Evolutionary conservation across 345 rosid species (phyloP).

Genomic region (Gossypium herbaceum): DNA sequence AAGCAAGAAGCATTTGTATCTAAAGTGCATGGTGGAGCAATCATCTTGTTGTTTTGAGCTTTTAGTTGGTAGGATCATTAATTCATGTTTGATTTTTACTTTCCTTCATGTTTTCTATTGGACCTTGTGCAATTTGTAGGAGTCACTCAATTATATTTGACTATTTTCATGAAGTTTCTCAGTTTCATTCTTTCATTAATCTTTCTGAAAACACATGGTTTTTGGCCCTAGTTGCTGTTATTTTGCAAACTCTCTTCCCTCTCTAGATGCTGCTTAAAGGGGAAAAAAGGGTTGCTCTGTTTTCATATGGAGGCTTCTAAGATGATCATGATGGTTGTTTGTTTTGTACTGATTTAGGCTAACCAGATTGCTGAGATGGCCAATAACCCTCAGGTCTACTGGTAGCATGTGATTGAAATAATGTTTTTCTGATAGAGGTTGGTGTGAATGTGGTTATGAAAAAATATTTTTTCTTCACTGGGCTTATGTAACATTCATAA

Average conservation of each 20-base stretch:
- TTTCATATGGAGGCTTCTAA: constrained; percentile 12
- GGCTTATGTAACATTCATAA: background rate
- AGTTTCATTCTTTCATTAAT: background rate
- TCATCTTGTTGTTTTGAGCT: constrained; percentile 5
- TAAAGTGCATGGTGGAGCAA: background rate
- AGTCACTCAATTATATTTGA: background rate
- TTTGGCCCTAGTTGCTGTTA: background rate
- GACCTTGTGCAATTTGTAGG: constrained; percentile 4
- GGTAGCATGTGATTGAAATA: constrained; percentile 35
- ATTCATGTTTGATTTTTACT: background rate
- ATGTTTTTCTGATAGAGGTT: background rate
- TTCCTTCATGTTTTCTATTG: constrained; percentile 6
- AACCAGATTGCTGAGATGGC: constrained; percentile 46
- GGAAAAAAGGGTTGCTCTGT: background rate
- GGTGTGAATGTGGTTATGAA: constrained; percentile 4
- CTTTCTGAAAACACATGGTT: background rate
- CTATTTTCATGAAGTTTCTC: background rate
- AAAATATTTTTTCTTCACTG: background rate
- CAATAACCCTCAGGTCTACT: constrained; percentile 65
- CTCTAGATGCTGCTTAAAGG: background rate
- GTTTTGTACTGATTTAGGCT: constrained; percentile 30
- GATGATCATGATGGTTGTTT: constrained; percentile 12
- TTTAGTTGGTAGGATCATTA: constrained; percentile 7
- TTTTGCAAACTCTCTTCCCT: background rate
- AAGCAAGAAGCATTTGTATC: background rate